Evolutionary conservation across 192 early-diverging fungal species (phyloP), one percentile per base, ranked within the genome.

Genomic region (Thamnidium elegans): DNA sequence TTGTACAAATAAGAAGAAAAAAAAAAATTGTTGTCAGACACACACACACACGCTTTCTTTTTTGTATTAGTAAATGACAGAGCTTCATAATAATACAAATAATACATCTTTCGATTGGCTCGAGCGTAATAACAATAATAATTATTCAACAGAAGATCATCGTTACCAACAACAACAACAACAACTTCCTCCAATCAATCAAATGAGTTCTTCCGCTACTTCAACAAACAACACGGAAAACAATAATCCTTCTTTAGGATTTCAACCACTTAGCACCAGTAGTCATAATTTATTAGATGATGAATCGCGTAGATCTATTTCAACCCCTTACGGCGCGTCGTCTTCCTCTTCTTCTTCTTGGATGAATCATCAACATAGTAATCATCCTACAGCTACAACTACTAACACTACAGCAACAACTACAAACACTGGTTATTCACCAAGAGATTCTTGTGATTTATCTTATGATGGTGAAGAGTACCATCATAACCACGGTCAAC

Each of bases 381-480:
- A 26, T 26, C 1, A 59, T 17, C 19, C 39, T 23, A 14, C 58
- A 17, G 43, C 21, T 17, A 59, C 36, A 1, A 58, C 36, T 19
- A 30, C 55, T 36, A 58, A 32, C 42, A 36, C 42, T 17, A 39
- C 58, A 23, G 21, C 42, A 13, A 32, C 26, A 9, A 47, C 45
- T 19, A 17, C 60, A 21, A 45, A n/a, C 26, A 62, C 60, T n/a
- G 60, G 26, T 13, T 46, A 62, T 46, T 50, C 60, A 34, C 30
- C 47, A 47, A 46, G 45, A 19, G 60, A 62, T n/a, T 62, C 45
- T 34, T 50, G 47, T 31, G 60, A 46, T 50, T 26, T 62, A 30
- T 50, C 60, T 50, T 50, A 62, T 62, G 47, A 50, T 20, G 45
- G 45, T 26, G 60, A 50, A 34, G 45, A 26, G 15, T 62, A 31